Evolutionary conservation across 176 grass and related monocot species (phyloP), one percentile per base, ranked within the genome.

Genomic region (Carex myosuroides): DNA sequence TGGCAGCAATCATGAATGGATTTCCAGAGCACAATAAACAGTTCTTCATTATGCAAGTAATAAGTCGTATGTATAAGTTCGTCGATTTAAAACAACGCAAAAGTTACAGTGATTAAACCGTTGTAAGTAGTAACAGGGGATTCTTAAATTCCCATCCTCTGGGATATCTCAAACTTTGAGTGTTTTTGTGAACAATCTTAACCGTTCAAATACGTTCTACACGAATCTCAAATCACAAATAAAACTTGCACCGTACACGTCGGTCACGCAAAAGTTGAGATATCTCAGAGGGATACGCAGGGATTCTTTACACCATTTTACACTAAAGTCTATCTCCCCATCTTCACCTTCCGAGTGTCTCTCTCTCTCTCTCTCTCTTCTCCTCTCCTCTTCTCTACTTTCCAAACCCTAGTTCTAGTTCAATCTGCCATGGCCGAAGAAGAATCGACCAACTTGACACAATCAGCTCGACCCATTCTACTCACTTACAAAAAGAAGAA

Each of bases 401-500:
- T 62, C 11, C 17, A 83, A 67, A 59, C 79, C 79, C 79, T 83
- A 83, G 54, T 21, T 24, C 80, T 82, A 32, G 39, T 46, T 50
- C 79, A 20, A 81, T 60, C 21, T 9, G 16, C 61, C 80, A 83
- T 83, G 80, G 62, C 80, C 5, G 80, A 65, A 9, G 60, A 26
- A 54, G 80, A 83, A 64, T n/a, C 39, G 33, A 52, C 62, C 62
- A 50, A 83, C 46, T 13, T 39, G 4, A 44, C 60, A 26, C 80
- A 24, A 66, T 16, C 20, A 24, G 2, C 37, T 33, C 80, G 80
- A 7, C 62, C 80, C 60, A 20, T 21, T 50, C 42, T 83, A 29
- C 60, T 83, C 41, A 83, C 80, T 65, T 83, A 83, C 80, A 44
- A 83, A 17, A 83, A 83, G 41, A 64, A 22, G 60, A 83, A 83